These are phyloP conservation scores for Suhomyces sp. DNA, from an alignment of 805 yeast species.

Conservation along the genomic window DNA sequence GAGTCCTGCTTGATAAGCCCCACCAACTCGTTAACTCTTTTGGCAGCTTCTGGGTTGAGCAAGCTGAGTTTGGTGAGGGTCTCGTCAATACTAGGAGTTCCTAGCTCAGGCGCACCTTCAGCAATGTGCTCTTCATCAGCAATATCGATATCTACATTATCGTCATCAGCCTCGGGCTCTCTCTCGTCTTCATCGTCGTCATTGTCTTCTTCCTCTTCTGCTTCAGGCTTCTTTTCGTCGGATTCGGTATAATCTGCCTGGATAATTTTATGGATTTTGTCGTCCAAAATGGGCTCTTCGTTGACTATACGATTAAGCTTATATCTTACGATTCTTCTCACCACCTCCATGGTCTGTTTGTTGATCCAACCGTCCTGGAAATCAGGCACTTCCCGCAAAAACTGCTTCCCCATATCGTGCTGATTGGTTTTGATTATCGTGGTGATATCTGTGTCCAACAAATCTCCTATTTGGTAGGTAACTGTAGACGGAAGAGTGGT, in stretches of 20 bases:
- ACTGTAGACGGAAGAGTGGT: conserved; percentile 62
- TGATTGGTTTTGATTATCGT: conserved; percentile 36
- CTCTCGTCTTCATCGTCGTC: conserved; percentile 14
- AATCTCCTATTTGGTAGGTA: conserved; percentile 75
- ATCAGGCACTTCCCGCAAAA: conserved; percentile 34
- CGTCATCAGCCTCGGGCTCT: conserved; percentile 23
- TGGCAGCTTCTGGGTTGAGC: conserved; percentile 35
- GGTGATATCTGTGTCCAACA: conserved; percentile 61
- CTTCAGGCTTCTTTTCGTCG: conserved; percentile 16
- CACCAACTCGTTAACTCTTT: conserved; percentile 25
- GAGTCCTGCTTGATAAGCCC: conserved; percentile 40
- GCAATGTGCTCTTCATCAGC: conserved; percentile 7
- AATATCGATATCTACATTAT: conserved; percentile 14
- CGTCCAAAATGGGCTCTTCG: conserved; percentile 44
- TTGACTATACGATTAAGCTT: conserved; percentile 62
- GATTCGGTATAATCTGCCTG: conserved; percentile 32
- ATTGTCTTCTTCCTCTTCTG: conserved; percentile 17
- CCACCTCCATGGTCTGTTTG: conserved; percentile 55
- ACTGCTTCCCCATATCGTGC: conserved; percentile 31
- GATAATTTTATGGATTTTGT: conserved; percentile 42
- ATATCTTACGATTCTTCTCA: conserved; percentile 69
- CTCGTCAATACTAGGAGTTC: conserved; percentile 11
- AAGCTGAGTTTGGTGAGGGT: conserved; percentile 34
- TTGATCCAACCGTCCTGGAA: conserved; percentile 80
- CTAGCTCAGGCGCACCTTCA: conserved; percentile 8